Evolutionary conservation across 345 rosid genomes (phyloP).

Genomic region (Hibiscus trionum): DNA sequence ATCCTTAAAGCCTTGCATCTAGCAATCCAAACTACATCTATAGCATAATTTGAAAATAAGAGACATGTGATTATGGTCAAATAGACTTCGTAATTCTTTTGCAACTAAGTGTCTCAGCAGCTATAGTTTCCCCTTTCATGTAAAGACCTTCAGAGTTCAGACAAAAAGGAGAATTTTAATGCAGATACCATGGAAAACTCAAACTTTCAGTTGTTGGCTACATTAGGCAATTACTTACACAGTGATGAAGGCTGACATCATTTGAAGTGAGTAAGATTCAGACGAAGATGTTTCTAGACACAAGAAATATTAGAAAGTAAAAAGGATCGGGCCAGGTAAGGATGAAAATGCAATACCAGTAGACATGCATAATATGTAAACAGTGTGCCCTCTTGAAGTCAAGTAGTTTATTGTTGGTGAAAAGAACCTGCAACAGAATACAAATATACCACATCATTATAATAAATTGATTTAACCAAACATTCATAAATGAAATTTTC

Average conservation of each 20-base stretch:
- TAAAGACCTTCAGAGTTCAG: not conserved
- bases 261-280: not conserved
- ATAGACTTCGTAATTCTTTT: not conserved
- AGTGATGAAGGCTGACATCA: not conserved
- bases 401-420: conserved; percentile 74
- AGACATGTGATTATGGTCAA: not conserved
- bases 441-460: not conserved
- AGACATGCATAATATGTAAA: conserved; percentile 66
- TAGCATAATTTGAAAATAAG: not conserved
- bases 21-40: not conserved
- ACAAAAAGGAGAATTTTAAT: not conserved
- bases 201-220: not conserved
- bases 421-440: conserved; percentile 57
- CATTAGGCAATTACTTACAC: not conserved
- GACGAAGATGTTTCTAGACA: not conserved
- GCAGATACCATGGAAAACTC: not conserved
- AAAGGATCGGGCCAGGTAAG: not conserved
- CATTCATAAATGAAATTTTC: not conserved
- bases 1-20: not conserved
- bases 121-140: not conserved
- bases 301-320: not conserved
- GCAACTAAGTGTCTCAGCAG: not conserved
- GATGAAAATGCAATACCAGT: conserved; percentile 42
- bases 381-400: conserved; percentile 51
- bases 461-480: not conserved